Percentiles rank a stretch among this genome's conserved stretches.
phyloP scores from a whole-genome alignment of 805 yeast species.

The Cyberlindnera americana region DNA sequence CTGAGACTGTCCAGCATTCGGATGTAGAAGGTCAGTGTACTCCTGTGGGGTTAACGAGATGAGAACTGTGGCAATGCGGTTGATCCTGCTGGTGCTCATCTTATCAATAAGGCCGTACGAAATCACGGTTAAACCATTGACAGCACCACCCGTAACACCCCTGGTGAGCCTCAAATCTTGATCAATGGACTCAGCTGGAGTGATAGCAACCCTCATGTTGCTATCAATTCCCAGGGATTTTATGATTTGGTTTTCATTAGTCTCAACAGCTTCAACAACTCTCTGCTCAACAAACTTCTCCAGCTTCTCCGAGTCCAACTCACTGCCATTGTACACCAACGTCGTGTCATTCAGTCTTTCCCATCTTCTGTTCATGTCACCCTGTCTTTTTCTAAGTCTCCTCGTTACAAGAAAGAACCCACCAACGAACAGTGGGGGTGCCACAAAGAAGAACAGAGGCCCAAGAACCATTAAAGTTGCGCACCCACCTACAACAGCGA shows the following conservation, averaged over 20 bases:
- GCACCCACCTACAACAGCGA: constrained; percentile 13
- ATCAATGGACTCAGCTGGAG: constrained; percentile 19
- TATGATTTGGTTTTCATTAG: constrained; percentile 18
- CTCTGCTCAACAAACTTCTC: constrained; percentile 15
- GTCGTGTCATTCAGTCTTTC: constrained; percentile 13
- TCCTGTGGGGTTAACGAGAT: constrained; percentile 17
- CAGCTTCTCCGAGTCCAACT: constrained; percentile 14
- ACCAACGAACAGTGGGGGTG: constrained; percentile 25
- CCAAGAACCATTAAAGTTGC: constrained; percentile 16
- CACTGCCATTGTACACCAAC: constrained; percentile 17
- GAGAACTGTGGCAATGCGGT: constrained; percentile 17
- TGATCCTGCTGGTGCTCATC: constrained; percentile 5
- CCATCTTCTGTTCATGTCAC: constrained; percentile 18
- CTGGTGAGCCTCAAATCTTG: constrained; percentile 17
- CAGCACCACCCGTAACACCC: constrained; percentile 7
- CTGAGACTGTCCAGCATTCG: background rate
- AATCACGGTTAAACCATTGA: constrained; percentile 15
- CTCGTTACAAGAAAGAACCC: constrained; percentile 16
- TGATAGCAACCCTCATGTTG: constrained; percentile 13
- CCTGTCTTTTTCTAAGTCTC: constrained; percentile 9
- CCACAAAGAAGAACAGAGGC: constrained; percentile 23
- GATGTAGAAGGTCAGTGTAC: constrained; percentile 4
- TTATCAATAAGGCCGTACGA: constrained; percentile 20
- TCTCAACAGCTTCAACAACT: constrained; percentile 18
- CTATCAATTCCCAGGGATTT: constrained; percentile 5